These are phyloP conservation scores for Cladosporium sp. DNA, from an alignment of 2,329 filamentous ascomycete genomes.

Conservation along the genomic window DNA sequence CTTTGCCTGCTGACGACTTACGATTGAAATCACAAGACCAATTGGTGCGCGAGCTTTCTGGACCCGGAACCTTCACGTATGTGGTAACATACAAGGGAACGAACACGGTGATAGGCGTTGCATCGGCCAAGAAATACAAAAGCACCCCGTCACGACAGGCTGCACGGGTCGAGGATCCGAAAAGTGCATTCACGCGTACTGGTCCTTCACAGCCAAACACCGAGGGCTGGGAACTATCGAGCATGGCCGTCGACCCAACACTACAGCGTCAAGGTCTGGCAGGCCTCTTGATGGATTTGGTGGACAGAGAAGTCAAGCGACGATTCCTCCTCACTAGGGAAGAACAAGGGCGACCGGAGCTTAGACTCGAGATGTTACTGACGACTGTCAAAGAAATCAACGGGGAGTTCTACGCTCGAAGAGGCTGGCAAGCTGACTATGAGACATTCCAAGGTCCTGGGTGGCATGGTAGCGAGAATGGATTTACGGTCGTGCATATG, in stretches of 20 bases:
- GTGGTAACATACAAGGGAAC: conserved; percentile 13
- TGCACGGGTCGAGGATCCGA: neutral
- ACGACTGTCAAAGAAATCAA: conserved; percentile 21
- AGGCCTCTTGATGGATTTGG: conserved; percentile 17
- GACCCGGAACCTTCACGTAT: conserved; percentile 17
- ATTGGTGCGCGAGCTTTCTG: conserved; percentile 13
- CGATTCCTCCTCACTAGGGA: conserved; percentile 1
- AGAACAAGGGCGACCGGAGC: neutral
- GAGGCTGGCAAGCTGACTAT: conserved; percentile 17
- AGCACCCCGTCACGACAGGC: neutral
- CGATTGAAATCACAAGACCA: conserved; percentile 7
- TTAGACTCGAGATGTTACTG: conserved; percentile 14
- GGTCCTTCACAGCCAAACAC: neutral
- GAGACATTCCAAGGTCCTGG: conserved; percentile 17
- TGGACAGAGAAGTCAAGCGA: conserved; percentile 18
- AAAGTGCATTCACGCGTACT: neutral
- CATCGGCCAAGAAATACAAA: conserved; percentile 16
- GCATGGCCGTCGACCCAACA: conserved; percentile 14
- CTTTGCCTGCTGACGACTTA: neutral
- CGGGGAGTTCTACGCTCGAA: conserved; percentile 14
- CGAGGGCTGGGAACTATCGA: conserved; percentile 18
- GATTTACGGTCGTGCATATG: conserved; percentile 21
- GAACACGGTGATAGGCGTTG: conserved; percentile 12
- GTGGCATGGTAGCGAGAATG: conserved; percentile 15
- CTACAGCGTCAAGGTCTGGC: conserved; percentile 19